Base-by-base conservation (phyloP, 345 rosid genomes). In the Hevea brasiliensis region DNA sequence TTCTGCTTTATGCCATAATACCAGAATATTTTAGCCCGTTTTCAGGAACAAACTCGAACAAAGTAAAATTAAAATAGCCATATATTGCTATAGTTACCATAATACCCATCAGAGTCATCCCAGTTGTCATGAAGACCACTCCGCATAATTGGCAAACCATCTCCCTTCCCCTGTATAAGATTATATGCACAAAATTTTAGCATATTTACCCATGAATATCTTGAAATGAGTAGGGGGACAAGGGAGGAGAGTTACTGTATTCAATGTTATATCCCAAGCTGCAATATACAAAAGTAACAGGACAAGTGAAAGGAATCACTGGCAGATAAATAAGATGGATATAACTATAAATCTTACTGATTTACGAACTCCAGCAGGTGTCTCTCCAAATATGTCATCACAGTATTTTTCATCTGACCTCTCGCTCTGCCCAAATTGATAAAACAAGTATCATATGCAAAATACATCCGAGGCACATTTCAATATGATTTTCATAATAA, bases 101-200 rank as follows among this genome's bases (percentile, higher is more conserved):
- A 96, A 78, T 96, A 96, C 55, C 99, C 99, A 71, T 87, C 99
- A 20, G 98, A 89, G 77, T 96, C 99, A 89, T 96, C 99, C 99
- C 98, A 96, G 72, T 96, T 96, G 87, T 96, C 99, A 81, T 93
- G 81, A 72, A 96, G 90, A 73, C 91, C 98, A 23, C 94, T 90
- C 86, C 92, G 85, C 51, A 85, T 83, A 53, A 92, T 73, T 47
- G 84, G 96, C 50, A 85, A 83, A 74, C 91, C 91, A 48, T 90
- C 89, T 56, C 82, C 87, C 77, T 89, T 93, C 55, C 86, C 94
- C 92, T 94, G 84, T 62, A 84, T 57, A 75, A 84, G 65, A 77
- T 70, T 68, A 74, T 13, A 61, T 32, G 82, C 44, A 61, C 70
- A 65, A 45, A 40, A 60, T 71, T 50, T 50, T 50, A 84, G 68